Evolutionary conservation across 768 basidiomycete species (phyloP), one percentile per base, ranked within the genome.

Genomic region (Solioccasus polychromus): DNA sequence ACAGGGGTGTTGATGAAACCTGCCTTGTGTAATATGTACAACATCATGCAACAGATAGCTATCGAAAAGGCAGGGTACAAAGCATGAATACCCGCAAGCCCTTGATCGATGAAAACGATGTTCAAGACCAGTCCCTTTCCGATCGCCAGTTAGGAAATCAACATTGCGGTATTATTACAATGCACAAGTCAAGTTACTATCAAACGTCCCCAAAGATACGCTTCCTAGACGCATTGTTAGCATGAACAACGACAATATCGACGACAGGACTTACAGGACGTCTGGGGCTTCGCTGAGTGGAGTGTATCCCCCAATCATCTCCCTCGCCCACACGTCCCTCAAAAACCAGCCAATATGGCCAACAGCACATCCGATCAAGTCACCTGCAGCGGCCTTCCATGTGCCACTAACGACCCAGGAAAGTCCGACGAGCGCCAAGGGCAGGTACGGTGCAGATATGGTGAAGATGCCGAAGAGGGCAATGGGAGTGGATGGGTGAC

Each of bases 381-480:
- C 88, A 5, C 85, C 85, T 0, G 85, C 82, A 0, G 91, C 88
- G 18, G 88, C 90, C 53, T 77, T 80, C 88, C 84, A 91, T 4
- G 85, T 85, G 5, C 90, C 91, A 53, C 82, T 90, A 28, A 87
- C 71, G 22, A 86, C 67, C 88, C 88, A 89, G 0, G 87, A 86
- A 59, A 97, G 89, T 0, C 74, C 86, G 18, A 97, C 88, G 26
- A 98, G 83, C 0, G 92, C 92, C 24, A 94, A 68, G 3, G 95
- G 95, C 6, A 99, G 83, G 66, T 99, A 97, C 0, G 95, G 92
- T 0, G 95, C 95, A 0, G 91, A 87, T 60, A 99, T 93, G 4
- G 91, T 97, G 58, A 98, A 76, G 22, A 98, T 72, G 8, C 95
- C 95, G 57, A 99, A 96, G 14, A 99, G 79, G 3, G 92, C 94